phyloP scores from a whole-genome alignment of 139 green algal species.

The Spirogloea muscicola region DNA sequence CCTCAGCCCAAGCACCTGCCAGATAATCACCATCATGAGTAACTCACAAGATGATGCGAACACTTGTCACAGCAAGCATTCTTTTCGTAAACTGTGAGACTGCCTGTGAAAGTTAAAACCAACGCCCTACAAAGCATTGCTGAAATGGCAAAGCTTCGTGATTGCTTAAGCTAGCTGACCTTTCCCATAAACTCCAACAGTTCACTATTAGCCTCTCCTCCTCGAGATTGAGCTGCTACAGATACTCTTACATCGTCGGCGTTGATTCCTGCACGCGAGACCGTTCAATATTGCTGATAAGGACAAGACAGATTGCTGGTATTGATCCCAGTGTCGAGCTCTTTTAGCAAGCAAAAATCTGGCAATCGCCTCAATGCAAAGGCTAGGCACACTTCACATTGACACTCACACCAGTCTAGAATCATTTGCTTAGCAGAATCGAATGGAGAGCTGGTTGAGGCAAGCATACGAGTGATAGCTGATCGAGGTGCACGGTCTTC shows the following conservation, averaged over 20 bases:
- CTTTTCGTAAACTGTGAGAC: too few relatives aligned
- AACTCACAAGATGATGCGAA: conserved; percentile 4
- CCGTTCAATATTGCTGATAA: too few relatives aligned
- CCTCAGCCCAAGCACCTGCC: conserved; percentile 27
- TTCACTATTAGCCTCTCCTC: conserved; percentile 34
- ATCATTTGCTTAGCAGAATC: too few relatives aligned
- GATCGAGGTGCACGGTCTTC: conserved; percentile 31
- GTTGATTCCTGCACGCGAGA: conserved; percentile 39
- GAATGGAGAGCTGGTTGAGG: too few relatives aligned
- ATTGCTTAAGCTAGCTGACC: too few relatives aligned
- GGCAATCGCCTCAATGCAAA: too few relatives aligned
- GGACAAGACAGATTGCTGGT: too few relatives aligned
- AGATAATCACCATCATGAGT: background rate
- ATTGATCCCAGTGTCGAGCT: too few relatives aligned
- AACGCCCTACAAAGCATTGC: background rate
- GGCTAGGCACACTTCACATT: too few relatives aligned
- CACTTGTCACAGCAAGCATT: too few relatives aligned
- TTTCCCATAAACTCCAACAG: conserved; percentile 40
- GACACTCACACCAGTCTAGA: too few relatives aligned
- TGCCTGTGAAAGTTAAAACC: background rate
- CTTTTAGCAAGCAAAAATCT: too few relatives aligned
- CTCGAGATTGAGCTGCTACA: conserved; percentile 19
- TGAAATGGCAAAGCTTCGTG: conserved; percentile 16
- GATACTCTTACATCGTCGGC: conserved; percentile 37
- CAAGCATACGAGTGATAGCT: conserved; percentile 27